Evolutionary conservation across 169 alveolate species (phyloP).

Genomic region (Babesia divergens): DNA sequence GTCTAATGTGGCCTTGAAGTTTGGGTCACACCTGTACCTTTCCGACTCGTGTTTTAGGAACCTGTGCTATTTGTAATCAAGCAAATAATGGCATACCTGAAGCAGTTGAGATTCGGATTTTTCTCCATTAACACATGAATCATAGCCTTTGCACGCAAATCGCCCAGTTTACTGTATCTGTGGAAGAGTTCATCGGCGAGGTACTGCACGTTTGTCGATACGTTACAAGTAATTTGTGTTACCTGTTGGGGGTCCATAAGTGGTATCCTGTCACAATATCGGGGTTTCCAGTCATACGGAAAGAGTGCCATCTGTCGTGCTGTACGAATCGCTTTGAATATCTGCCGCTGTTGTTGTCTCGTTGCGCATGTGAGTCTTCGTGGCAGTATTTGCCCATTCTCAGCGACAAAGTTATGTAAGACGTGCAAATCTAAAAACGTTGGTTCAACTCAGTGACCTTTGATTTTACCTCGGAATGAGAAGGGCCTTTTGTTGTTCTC

Average conservation of each 20-base stretch:
- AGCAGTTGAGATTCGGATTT: slow-evolving; percentile 70
- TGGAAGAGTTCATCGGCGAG: slow-evolving; percentile 77
- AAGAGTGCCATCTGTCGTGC: slow-evolving; percentile 82
- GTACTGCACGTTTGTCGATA: slow-evolving; percentile 46
- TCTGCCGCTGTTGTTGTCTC: slow-evolving; percentile 76
- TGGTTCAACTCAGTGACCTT: not conserved
- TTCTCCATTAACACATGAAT: slow-evolving; percentile 67
- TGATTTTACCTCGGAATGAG: slow-evolving; percentile 55
- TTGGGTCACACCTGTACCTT: not conserved
- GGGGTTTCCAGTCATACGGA: slow-evolving; percentile 81
- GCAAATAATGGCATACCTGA: slow-evolving; percentile 33
- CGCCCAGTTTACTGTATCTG: slow-evolving; percentile 64
- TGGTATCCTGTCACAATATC: slow-evolving; percentile 74
- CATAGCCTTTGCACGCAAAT: slow-evolving; percentile 79
- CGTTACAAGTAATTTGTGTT: not conserved
- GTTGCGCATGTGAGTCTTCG: slow-evolving; percentile 78
- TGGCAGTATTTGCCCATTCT: slow-evolving; percentile 79
- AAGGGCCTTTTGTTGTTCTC: slow-evolving; percentile 66
- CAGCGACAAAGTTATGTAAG: slow-evolving; percentile 77
- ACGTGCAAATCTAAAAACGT: slow-evolving; percentile 70
- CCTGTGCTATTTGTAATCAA: not conserved
- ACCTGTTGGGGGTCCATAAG: slow-evolving; percentile 76
- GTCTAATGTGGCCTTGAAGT: slow-evolving; percentile 22
- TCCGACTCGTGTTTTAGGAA: slow-evolving; percentile 49
- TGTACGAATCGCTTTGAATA: slow-evolving; percentile 75